Base-by-base conservation (phyloP, 495 filamentous ascomycete species). In the Evernia prunastri region DNA sequence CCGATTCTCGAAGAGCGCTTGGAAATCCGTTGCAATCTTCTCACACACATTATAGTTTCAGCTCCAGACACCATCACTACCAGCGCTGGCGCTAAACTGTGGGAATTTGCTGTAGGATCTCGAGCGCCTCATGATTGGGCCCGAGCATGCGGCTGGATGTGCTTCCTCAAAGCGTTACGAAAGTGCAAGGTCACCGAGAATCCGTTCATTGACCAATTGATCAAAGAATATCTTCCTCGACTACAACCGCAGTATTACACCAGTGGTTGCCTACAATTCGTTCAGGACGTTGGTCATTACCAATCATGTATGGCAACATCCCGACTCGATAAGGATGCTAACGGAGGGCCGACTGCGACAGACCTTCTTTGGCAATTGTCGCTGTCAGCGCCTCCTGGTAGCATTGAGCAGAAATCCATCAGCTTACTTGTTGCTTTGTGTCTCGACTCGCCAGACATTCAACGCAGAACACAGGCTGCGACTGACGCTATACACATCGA, bases 321-420 rank as follows among this genome's bases (percentile, higher is more conserved):
- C 33, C 49, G 47, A 45, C n/a, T 35, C 18, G 42, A 63, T 53
- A 47, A 63, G 18, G 53, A 64, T 7, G 36, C 47, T 33, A 57
- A 59, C 18, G 47, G 39, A 45, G 67, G 51, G 13, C 78, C 67
- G 72, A 77, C 81, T 23, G 88, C 87, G 12, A 80, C 89, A 58
- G 89, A 94, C 59, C 81, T 90, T 49, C 78, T 97, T 56, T 97
- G 93, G 93, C 84, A 82, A 20, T 85, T 96, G 69, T 86, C 93
- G 23, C 71, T 96, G 56, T 85, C 81, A 25, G 86, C 89, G 17
- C 85, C 84, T 5, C 77, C 80, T n/a, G 80, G 82, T 53, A 86
- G 83, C 1, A 86, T 95, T 56, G 91, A 90, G 66, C 75, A 80
- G 8, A 74, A 81, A 53, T 87, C 89, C 5, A 92, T 87, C 31